Base-by-base conservation (phyloP, 2,329 filamentous ascomycete species). In the Ophiocordyceps camponoti-rufipedis region DNA sequence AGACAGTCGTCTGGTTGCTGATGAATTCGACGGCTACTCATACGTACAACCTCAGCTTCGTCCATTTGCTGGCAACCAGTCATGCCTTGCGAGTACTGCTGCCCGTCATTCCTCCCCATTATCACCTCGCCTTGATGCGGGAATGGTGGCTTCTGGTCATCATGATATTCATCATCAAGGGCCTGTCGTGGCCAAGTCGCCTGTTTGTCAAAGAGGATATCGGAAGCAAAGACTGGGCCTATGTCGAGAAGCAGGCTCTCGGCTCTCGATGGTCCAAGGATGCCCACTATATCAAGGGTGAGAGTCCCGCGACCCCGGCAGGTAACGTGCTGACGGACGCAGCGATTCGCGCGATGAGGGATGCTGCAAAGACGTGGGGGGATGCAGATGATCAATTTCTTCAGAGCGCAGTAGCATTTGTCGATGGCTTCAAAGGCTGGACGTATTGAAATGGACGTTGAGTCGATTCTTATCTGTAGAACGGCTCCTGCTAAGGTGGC, bases 131-230 rank as follows among this genome's bases (percentile, higher is more conserved):
- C 19, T 66, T 98, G 5, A 70, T 96, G 9, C 71, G 83, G 38
- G 80, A 94, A 59, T 96, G 91, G 87, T 94, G 86, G 84, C 65
- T 98, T 5, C 73, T 94, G 40, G 77, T 82, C 0, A 61, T 95
- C 40, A 74, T 78, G 0, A 74, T 88, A 11, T 96, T 91, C 57
- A 75, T 94, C 45, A 66, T 78, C 2, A 80, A 85, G 55, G 65
- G 82, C 28, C 72, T 89, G 18, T 91, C 88, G 1, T 65, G 70
- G 47, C 76, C 94, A 47, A 72, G 82, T 46, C 65, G 75, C n/a
- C 73, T 80, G 47, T 69, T 72, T 28, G 71, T 91, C 47, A 67
- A 70, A 5, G 49, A 51, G 10, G 75, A 85, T 41, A 54, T 77
- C n/a, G 70, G 74, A 38, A 74, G 69, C 1, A 78, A 78, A 54